These are phyloP conservation scores for Leccinum obscurum DNA, from an alignment of 768 basidiomycete species.

Conservation along the genomic window DNA sequence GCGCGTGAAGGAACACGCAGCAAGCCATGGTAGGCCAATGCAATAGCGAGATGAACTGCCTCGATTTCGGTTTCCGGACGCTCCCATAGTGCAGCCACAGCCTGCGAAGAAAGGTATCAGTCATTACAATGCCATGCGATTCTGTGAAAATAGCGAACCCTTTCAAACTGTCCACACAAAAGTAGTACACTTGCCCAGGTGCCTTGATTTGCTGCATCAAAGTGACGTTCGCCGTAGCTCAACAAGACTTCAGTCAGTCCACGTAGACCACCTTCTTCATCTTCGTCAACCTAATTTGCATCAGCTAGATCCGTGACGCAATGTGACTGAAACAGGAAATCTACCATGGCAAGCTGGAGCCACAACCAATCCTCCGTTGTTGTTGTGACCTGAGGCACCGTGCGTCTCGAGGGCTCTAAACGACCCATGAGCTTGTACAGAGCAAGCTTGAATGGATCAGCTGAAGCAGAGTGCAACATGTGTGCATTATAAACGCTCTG, in stretches of 20 bases:
- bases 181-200: conserved; percentile 83
- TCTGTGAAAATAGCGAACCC: conserved; percentile 47
- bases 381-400: conserved; percentile 31
- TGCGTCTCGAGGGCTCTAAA: conserved; percentile 83
- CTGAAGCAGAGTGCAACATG: conserved; percentile 82
- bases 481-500: conserved; percentile 81
- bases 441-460: conserved; percentile 95
- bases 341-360: conserved; percentile 89
- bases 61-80: conserved; percentile 87
- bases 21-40: conserved; percentile 90
- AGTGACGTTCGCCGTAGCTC: too few relatives aligned
- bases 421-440: conserved; percentile 86
- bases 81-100: conserved; percentile 88
- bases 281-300: too few relatives aligned
- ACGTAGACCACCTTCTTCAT: too few relatives aligned
- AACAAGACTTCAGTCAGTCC: too few relatives aligned
- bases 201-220: conserved; percentile 61
- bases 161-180: conserved; percentile 93
- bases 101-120: conserved; percentile 44
- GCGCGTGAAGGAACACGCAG: conserved; percentile 31
- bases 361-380: conserved; percentile 99
- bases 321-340: neutral
- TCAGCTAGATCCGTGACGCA: too few relatives aligned
- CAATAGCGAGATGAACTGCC: conserved; percentile 92
- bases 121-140: neutral